A percentile compares a stretch with the other conserved stretches of the same genome.
These are phyloP conservation scores for Plasmodium relictum DNA, from an alignment of 169 alveolate genomes.

Conservation along the genomic window DNA sequence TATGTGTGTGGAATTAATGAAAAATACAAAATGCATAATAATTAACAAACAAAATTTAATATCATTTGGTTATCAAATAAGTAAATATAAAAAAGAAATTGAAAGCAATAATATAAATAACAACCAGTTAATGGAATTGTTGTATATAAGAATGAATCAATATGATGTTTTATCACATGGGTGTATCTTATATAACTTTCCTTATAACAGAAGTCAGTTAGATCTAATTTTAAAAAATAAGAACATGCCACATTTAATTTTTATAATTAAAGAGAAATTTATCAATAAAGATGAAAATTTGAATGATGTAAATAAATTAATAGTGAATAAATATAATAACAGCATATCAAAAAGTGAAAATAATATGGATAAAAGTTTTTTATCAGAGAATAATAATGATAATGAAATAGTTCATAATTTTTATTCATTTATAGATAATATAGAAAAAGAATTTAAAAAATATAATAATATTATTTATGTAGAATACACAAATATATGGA, in stretches of 20 bases:
- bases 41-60: constrained; percentile 34
- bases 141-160: constrained; percentile 36
- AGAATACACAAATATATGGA: constrained; percentile 57
- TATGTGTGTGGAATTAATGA: constrained; percentile 16
- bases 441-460: constrained; percentile 36
- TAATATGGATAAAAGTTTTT: not conserved
- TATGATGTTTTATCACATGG: constrained; percentile 70
- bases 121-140: constrained; percentile 14
- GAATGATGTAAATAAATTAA: not conserved
- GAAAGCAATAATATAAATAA: constrained; percentile 16
- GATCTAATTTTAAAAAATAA: not conserved
- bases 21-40: constrained; percentile 35
- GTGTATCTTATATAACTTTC: constrained; percentile 54
- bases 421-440: constrained; percentile 8
- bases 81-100: constrained; percentile 13
- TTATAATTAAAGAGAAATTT: constrained; percentile 15
- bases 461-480: constrained; percentile 47
- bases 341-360: not conserved
- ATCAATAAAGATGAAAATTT: not conserved
- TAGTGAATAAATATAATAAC: not conserved
- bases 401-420: constrained; percentile 1
- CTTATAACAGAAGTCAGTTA: constrained; percentile 36
- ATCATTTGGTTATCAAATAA: constrained; percentile 44
- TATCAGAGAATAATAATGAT: not conserved
- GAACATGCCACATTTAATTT: constrained; percentile 46